phyloP scores from a whole-genome alignment of 2,329 filamentous ascomycete species.

The Ilyonectria destructans region DNA sequence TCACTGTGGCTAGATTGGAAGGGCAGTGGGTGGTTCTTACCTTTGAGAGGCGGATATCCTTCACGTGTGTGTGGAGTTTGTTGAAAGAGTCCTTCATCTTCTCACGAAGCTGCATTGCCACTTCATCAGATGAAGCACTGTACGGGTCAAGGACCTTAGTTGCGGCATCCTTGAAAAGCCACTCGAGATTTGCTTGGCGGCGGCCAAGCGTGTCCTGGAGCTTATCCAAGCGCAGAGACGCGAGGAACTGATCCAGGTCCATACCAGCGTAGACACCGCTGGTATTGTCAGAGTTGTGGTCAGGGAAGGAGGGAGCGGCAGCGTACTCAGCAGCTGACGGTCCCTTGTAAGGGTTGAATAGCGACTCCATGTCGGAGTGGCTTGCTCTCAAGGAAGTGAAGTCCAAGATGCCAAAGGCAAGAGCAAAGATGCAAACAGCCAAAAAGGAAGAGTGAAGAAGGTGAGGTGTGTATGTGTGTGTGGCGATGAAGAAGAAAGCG shows the following conservation, averaged over 20 bases:
- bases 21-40: background rate
- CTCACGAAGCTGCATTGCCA: background rate
- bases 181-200: background rate
- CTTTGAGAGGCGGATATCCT: background rate
- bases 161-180: background rate
- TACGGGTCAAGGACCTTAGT: background rate
- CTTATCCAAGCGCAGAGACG: background rate
- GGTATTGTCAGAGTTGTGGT: background rate
- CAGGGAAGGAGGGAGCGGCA: background rate
- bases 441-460: background rate
- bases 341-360: too few species aligned
- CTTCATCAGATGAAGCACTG: background rate
- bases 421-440: too few species aligned
- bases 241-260: background rate
- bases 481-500: background rate
- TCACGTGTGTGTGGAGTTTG: background rate
- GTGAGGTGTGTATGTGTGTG: background rate
- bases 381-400: too few species aligned
- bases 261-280: background rate
- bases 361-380: too few species aligned
- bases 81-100: background rate
- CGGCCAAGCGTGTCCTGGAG: slow-evolving; percentile 1
- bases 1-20: background rate
- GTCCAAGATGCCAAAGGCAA: too few species aligned
- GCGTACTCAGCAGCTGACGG: background rate